These are phyloP conservation scores for Podila horticola DNA, from an alignment of 192 early-diverging fungal species.

Conservation along the genomic window DNA sequence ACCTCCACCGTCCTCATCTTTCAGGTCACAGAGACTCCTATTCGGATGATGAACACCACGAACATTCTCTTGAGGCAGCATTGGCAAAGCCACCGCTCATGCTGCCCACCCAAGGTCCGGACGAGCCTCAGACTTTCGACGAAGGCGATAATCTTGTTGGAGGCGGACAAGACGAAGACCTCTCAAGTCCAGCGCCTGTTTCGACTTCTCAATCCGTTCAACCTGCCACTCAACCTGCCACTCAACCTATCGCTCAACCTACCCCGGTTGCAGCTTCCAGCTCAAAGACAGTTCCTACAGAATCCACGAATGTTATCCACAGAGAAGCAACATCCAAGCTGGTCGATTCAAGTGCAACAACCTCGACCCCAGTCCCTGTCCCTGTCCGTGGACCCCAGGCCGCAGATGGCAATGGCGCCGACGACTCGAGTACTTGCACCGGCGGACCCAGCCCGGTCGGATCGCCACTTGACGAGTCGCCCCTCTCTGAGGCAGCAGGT, in stretches of 20 bases:
- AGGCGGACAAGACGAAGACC: slow-evolving; percentile 40
- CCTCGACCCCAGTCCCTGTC: background rate
- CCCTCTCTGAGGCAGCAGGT: background rate
- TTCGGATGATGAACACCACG: slow-evolving; percentile 29
- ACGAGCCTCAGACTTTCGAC: slow-evolving; percentile 25
- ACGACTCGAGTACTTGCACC: background rate
- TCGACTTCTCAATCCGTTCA: background rate
- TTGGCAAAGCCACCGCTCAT: slow-evolving; percentile 29
- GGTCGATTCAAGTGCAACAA: background rate
- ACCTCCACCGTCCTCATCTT: background rate
- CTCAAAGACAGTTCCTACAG: background rate
- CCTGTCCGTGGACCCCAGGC: background rate
- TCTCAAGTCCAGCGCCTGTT: background rate
- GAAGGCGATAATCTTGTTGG: slow-evolving; percentile 42
- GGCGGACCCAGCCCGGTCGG: background rate
- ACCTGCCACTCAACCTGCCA: background rate
- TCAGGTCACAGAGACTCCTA: background rate
- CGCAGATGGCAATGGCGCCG: background rate
- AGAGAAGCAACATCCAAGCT: background rate
- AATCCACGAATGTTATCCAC: background rate
- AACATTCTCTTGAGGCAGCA: slow-evolving; percentile 28
- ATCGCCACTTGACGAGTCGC: background rate
- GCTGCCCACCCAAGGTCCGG: slow-evolving; percentile 25
- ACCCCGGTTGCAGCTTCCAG: background rate
- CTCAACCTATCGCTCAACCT: background rate